Percentiles rank a stretch among this genome's conserved stretches.
Conservation (phyloP, 2,329 filamentous ascomycete genomes). For the Emmonsia crescens region DNA sequence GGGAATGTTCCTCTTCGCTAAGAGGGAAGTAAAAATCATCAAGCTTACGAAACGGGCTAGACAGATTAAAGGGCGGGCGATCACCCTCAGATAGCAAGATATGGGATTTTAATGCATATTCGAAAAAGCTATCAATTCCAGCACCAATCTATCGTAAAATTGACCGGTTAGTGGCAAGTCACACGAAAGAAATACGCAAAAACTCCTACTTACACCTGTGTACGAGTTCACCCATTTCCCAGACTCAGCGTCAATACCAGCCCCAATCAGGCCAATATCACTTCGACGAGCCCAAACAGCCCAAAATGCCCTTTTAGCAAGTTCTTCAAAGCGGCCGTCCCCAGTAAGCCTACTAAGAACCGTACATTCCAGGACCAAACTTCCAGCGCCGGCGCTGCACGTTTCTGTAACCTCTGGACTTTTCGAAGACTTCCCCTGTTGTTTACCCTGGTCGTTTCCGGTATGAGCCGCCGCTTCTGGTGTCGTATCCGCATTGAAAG, state of each 20-base stretch:
- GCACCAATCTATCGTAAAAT: conserved; percentile 57
- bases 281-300: conserved; percentile 87
- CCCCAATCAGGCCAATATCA: conserved; percentile 75
- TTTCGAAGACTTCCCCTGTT: neutral
- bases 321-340: conserved; percentile 75
- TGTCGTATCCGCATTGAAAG: conserved; percentile 45
- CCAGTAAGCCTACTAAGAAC: conserved; percentile 80
- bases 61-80: conserved; percentile 22
- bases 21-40: conserved; percentile 56
- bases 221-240: conserved; percentile 81
- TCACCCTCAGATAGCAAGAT: conserved; percentile 72
- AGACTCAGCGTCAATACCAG: conserved; percentile 83
- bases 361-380: conserved; percentile 84
- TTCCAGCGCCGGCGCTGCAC: conserved; percentile 93
- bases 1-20: conserved; percentile 54
- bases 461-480: conserved; percentile 8
- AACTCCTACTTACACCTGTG: conserved; percentile 48
- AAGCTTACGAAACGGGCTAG: conserved; percentile 40
- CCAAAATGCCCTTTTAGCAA: conserved; percentile 91
- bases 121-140: conserved; percentile 95
- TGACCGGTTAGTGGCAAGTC: conserved; percentile 9
- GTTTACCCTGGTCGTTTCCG: neutral
- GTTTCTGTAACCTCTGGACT: conserved; percentile 78
- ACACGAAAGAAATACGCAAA: conserved; percentile 3
- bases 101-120: conserved; percentile 92